Base-by-base conservation (phyloP, 2,329 filamentous ascomycete species). In the Atkinsonella hypoxylon region DNA sequence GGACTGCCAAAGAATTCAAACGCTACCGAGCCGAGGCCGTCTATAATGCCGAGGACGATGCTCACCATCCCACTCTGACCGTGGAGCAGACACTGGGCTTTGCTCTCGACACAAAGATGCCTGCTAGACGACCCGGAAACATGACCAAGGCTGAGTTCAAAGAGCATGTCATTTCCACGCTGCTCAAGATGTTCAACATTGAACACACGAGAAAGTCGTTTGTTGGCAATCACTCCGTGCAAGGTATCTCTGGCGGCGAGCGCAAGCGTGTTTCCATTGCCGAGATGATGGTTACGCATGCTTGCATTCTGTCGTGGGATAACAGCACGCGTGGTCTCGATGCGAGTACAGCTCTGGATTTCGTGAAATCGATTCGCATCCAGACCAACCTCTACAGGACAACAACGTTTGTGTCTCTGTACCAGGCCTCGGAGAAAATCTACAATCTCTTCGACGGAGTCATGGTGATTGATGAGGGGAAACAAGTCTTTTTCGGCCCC, bases 121-220 rank as follows among this genome's bases (percentile, higher is more conserved):
- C 90, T 6, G 83, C 85, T 15, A 89, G 90, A 66, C 76, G 88
- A 45, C 86, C 87, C 0, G 79, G 76, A 4, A 87, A 87, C 20
- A 76, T 93, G 58, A 82, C 78, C 39, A 85, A 86, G 63, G 64
- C 68, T 6, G 82, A 85, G 15, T 91, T 91, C 71, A 90, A 90
- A 70, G 75, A 85, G 47, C 81, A 82, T 58, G 81, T 94, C 51
- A 75, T 90, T 54, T 76, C 80, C 17, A 79, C 84, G 60, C 74
- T 95, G 53, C 73, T 95, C 48, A 88, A 87, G 61, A 93, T 94
- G 86, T 94, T 95, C 74, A 93, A 91, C 62, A 95, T 95, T 49
- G 85, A 90, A 64, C 89, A 95, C 65, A 94, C 89, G 0, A 78
- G 81, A 48, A 79, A 89, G 62, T 96, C 90, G 0, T 81, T 91